Base-by-base conservation (phyloP, 164 flowering plant genomes). In the Stephania yunnanensis region DNA sequence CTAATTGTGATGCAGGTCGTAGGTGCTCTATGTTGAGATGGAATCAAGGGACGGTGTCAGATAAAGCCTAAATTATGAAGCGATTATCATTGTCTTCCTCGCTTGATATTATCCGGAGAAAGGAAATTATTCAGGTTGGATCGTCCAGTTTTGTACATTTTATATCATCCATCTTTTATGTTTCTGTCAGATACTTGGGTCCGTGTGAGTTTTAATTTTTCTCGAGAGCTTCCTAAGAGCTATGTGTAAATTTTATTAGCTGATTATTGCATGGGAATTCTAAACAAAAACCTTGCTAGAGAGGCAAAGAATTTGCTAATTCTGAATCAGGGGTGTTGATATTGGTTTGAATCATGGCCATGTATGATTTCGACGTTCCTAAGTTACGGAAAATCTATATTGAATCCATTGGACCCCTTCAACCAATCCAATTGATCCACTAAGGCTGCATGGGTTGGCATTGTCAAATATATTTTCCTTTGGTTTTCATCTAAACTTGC, bases 1-100 rank as follows among this genome's bases (percentile, higher is more conserved):
- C 66, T 74, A 25, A 66, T 58, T 19, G 22, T 20, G 15, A 20
- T 76, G 74, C 45, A 65, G 69, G 66, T 71, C 61, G 42, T 36
- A 20, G 3, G 64, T 4, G 45, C 1, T 72, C 42, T 66, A 13
- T n/a, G 10, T 44, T 42, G 17, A 53, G 65, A 15, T 46, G 65
- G 22, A 67, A 13, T 22, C 68, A 31, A 67, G 22, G 70, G 31
- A 42, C 13, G 30, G 64, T 66, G 71, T 46, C 25, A 67, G 70
- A 65, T 25, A 45, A 55, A 6, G 48, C 68, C 36, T 44, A 74
- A 74, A 48, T 46, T 70, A 64, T 48, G 71, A 66, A 50, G 70
- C 61, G 15, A 48, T 74, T 44, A 7, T 10, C 61, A 66, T 11
- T 42, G 9, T 12, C 48, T 55, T 65, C 19, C 44, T 46, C 30